Base-by-base conservation (phyloP, 2,329 filamentous ascomycete genomes). In the Fusarium agapanthi region DNA sequence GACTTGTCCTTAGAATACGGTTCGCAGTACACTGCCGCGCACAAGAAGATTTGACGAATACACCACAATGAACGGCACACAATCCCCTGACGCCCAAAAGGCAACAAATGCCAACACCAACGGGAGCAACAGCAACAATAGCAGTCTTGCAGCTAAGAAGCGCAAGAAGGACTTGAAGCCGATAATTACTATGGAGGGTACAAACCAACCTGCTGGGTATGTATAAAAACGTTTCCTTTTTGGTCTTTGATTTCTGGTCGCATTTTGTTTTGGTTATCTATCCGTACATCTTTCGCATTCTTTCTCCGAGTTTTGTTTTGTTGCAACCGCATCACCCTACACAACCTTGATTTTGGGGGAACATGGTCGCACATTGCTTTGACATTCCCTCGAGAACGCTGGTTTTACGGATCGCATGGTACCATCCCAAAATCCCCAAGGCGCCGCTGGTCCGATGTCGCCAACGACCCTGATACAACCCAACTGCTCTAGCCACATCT, bases 141-240 rank as follows among this genome's bases (percentile, higher is more conserved):
- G 72, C 59, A 79, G 75, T 57, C 70, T 78, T n/a, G 66, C 72
- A 30, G 77, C 78, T 28, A 93, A 93, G 87, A 94, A 94, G 87
- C 88, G 91, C 79, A 91, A 92, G 85, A 94, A 94, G 87, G 90
- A 91, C 60, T 84, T 93, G 75, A 93, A 93, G 83, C 92, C 92
- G 77, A 93, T 94, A 79, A 92, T 94, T 82, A 94, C 91, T 44
- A 92, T 88, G 67, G 91, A 93, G 77, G 86, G 83, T 84, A 81
- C 81, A 53, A 63, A 57, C 16, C 73, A 77, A 40, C 38, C 65
- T n/a, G 55, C 68, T 55, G 83, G 79, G 83, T 85, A 80, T 65
- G 83, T 85, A 77, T 59, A 50, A 47, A 34, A 47, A 13, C 22
- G n/a, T 38, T 47, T 54, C 40, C 35, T 66, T 56, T 35, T n/a